A percentile compares a stretch with the other conserved stretches of the same genome.
These are phyloP conservation scores for Picea sitchensis DNA, from an alignment of 75 land plant genomes.

Conservation along the genomic window DNA sequence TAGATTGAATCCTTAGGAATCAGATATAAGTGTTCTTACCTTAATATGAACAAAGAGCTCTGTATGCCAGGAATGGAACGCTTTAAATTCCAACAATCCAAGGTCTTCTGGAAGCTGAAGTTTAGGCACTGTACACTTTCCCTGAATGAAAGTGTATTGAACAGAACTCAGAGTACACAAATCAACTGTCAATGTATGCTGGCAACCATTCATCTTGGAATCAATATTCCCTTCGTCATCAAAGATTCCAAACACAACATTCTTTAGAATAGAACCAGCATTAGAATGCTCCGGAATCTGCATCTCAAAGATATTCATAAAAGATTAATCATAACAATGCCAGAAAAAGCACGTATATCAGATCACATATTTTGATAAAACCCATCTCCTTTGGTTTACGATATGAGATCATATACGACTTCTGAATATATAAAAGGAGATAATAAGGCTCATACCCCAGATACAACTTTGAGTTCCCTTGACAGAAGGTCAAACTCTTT, in stretches of 20 bases:
- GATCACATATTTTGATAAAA: no score
- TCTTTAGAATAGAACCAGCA: conserved; percentile 43
- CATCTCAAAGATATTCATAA: not conserved
- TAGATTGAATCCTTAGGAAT: not conserved
- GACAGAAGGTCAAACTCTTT: conserved; percentile 19
- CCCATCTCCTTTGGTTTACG: no score
- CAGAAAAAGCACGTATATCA: no score
- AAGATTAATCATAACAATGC: not conserved
- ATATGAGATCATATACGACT: no score
- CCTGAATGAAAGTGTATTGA: conserved; percentile 32
- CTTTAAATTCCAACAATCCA: conserved; percentile 36
- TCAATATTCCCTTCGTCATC: conserved; percentile 52
- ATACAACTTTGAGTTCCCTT: conserved; percentile 26
- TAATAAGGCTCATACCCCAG: conserved; percentile 18
- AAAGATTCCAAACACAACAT: conserved; percentile 37
- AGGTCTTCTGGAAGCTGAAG: conserved; percentile 34
- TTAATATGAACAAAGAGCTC: conserved; percentile 35
- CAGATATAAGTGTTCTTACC: conserved; percentile 23
- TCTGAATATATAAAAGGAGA: not conserved
- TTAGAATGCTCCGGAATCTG: conserved; percentile 39
- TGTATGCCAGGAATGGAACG: conserved; percentile 38
- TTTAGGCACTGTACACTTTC: conserved; percentile 37
- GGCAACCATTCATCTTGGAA: conserved; percentile 31
- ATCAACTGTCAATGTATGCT: conserved; percentile 36
- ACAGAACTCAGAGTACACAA: conserved; percentile 13